phyloP scores from a whole-genome alignment of 495 filamentous ascomycete genomes.

The Neurospora sp. region DNA sequence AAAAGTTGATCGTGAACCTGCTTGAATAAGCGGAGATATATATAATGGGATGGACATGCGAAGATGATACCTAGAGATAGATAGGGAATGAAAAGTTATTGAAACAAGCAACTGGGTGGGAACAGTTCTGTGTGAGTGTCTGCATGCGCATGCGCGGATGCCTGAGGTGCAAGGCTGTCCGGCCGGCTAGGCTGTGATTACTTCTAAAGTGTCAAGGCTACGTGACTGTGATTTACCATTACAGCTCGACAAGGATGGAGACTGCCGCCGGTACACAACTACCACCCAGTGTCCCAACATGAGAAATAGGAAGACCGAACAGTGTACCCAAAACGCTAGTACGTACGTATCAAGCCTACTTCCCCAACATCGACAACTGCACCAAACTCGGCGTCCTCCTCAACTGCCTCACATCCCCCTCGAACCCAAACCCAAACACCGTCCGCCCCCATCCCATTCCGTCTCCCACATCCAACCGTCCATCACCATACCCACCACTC shows the following conservation, averaged over 20 bases:
- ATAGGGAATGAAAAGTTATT: neutral
- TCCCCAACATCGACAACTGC: neutral
- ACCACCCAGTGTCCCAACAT: neutral
- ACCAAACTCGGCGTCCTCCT: neutral
- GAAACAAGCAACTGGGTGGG: neutral
- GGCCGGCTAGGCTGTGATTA: neutral
- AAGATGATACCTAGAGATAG: neutral
- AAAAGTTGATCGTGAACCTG: neutral
- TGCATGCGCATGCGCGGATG: neutral
- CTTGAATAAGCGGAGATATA: neutral
- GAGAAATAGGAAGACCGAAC: neutral
- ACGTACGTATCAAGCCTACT: neutral
- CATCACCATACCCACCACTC: neutral
- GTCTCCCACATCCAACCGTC: neutral
- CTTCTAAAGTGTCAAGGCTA: neutral
- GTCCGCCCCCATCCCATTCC: constrained; percentile 8
- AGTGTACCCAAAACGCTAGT: neutral
- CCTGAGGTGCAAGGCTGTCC: neutral
- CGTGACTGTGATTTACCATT: neutral
- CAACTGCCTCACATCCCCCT: constrained; percentile 22
- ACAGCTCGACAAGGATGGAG: neutral
- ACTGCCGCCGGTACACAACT: neutral
- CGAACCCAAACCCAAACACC: constrained; percentile 26
- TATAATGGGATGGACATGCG: neutral
- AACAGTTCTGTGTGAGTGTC: neutral